Evolutionary conservation across 2,329 filamentous ascomycete genomes (phyloP).

Genomic region (Macroventuria anomochaeta): DNA sequence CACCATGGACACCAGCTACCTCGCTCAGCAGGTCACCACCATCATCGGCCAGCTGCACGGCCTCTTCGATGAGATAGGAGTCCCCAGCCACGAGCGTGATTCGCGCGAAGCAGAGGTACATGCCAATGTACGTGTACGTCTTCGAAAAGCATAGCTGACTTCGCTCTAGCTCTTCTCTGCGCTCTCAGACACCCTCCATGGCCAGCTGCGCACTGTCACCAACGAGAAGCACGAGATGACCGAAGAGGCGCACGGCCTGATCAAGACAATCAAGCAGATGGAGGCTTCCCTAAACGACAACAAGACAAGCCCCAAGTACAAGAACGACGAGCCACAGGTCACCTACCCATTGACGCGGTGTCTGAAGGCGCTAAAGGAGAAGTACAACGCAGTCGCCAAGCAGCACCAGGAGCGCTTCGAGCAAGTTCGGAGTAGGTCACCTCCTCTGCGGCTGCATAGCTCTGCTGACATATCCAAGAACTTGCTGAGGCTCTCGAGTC

Average conservation of each 20-base stretch:
- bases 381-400: slow-evolving; percentile 78
- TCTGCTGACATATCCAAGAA: slow-evolving; percentile 61
- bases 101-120: slow-evolving; percentile 83
- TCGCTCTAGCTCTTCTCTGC: slow-evolving; percentile 79
- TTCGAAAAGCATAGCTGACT: slow-evolving; percentile 18
- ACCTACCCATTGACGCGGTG: slow-evolving; percentile 85
- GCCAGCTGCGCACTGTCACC: slow-evolving; percentile 83
- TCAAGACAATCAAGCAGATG: slow-evolving; percentile 91
- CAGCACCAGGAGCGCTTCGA: slow-evolving; percentile 91
- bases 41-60: slow-evolving; percentile 93
- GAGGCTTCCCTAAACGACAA: slow-evolving; percentile 84
- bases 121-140: background rate
- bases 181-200: slow-evolving; percentile 88
- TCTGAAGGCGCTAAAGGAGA: slow-evolving; percentile 81
- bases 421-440: slow-evolving; percentile 83
- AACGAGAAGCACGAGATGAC: slow-evolving; percentile 88
- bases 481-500: slow-evolving; percentile 92
- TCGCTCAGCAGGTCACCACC: slow-evolving; percentile 92
- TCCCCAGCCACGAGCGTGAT: slow-evolving; percentile 92
- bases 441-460: background rate
- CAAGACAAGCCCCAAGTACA: slow-evolving; percentile 68
- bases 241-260: slow-evolving; percentile 86
- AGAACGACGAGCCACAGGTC: slow-evolving; percentile 74
- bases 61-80: slow-evolving; percentile 96
- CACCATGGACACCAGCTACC: slow-evolving; percentile 85